Evolutionary conservation across 148 eudicot species (phyloP), one percentile per base, ranked within the genome.

Genomic region (Heliamphora exappendiculata): DNA sequence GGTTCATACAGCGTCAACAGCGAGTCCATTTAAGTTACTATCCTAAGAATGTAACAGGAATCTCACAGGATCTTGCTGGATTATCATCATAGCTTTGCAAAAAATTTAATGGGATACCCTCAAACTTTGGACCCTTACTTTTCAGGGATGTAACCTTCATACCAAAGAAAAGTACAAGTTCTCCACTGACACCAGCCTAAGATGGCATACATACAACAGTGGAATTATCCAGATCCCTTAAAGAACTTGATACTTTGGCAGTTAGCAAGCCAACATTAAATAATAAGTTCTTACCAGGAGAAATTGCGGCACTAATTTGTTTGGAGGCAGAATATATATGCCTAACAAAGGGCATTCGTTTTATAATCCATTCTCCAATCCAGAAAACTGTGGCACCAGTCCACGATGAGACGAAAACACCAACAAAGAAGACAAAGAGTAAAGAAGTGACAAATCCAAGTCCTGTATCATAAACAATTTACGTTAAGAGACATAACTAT

Each of bases 331-430:
- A 89, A 77, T 93, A 93, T 73, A 93, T 76, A 84, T 93, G 96
- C 81, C 81, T 87, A 54, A 93, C 89, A 53, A 93, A 87, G 62
- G 98, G 98, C 98, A 93, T 93, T 75, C 82, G 78, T 78, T 87
- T 93, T 50, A 93, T 93, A 67, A 93, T 74, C 91, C 91, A 93
- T 82, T 93, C 98, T 69, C 98, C 98, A 72, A 93, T 80, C 96
- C 91, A 87, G 84, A 93, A 89, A 78, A 93, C 93, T 65, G 96
- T 81, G 59, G 94, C 93, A 67, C 98, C 98, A 87, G 88, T 70
- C 98, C 98, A 93, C 69, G 98, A 93, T 63, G 98, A 91, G 70
- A 91, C 93, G 75, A 93, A 93, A 50, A 93, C 90, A 20, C 98
- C 98, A 73, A 91, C 90, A 79, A 93, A 88, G 85, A 93, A 93